These are phyloP conservation scores for Metschnikowia orientalis DNA, from an alignment of 805 yeast genomes.

Conservation along the genomic window DNA sequence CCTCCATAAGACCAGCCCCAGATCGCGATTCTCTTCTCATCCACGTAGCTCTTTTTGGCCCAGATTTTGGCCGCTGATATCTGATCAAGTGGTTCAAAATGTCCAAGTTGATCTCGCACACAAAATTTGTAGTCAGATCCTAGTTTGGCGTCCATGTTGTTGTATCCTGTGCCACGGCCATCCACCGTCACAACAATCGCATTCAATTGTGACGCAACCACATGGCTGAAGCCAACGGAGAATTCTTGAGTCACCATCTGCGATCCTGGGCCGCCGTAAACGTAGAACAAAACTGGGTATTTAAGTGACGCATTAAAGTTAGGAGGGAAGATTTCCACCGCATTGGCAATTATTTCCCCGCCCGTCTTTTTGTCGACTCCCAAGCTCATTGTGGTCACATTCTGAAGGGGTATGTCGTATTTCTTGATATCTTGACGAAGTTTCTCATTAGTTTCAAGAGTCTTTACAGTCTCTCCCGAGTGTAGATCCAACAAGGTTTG, in stretches of 20 bases:
- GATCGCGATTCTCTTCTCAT: conserved; percentile 64
- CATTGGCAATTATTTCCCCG: conserved; percentile 51
- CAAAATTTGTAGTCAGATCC: conserved; percentile 58
- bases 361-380: conserved; percentile 46
- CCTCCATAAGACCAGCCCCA: conserved; percentile 99
- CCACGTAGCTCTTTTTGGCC: conserved; percentile 60
- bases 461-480: conserved; percentile 29
- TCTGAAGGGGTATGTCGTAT: conserved; percentile 55
- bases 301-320: conserved; percentile 56
- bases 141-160: conserved; percentile 51
- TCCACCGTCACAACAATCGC: conserved; percentile 93
- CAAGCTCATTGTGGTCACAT: conserved; percentile 50
- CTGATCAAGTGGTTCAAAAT: conserved; percentile 81
- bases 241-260: conserved; percentile 70
- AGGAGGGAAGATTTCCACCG: conserved; percentile 73
- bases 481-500: conserved; percentile 59
- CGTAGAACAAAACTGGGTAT: conserved; percentile 85
- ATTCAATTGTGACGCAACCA: conserved; percentile 69
- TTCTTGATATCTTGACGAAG: conserved; percentile 34
- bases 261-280: conserved; percentile 95
- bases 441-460: conserved; percentile 45
- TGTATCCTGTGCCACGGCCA: conserved; percentile 94
- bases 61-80: conserved; percentile 77
- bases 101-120: conserved; percentile 80
- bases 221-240: conserved; percentile 61